Percentiles rank a stretch among this genome's conserved stretches.
Evolutionary conservation across 1,284 basidiomycete species (phyloP).

Genomic region (Schizopora paradoxa): DNA sequence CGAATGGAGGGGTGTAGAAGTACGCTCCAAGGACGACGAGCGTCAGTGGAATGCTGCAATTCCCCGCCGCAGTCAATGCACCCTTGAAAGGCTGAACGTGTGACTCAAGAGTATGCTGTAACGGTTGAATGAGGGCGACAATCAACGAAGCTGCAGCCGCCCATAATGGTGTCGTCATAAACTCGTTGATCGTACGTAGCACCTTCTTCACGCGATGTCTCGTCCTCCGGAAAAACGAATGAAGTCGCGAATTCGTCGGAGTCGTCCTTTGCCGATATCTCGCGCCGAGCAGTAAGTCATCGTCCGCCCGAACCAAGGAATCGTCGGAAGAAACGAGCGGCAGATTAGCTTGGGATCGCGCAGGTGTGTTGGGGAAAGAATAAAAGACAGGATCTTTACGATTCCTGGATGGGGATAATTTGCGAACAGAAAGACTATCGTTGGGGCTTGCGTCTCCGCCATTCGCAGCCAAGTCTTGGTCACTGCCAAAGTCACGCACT

Average conservation of each 20-base stretch:
- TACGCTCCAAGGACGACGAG: slow-evolving; percentile 91
- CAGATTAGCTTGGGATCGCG: background rate
- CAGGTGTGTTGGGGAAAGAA: background rate
- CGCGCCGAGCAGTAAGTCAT: background rate
- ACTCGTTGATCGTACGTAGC: slow-evolving; percentile 52
- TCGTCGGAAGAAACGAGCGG: slow-evolving; percentile 6
- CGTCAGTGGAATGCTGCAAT: slow-evolving; percentile 85
- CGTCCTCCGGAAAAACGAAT: slow-evolving; percentile 29
- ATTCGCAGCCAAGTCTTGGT: too few relatives aligned
- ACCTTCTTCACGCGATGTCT: slow-evolving; percentile 28
- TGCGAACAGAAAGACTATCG: background rate
- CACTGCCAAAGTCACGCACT: too few relatives aligned
- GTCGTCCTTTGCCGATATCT: too few relatives aligned
- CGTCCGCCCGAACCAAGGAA: background rate
- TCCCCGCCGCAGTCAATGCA: slow-evolving; percentile 67
- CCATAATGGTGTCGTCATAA: slow-evolving; percentile 87
- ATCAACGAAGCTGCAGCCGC: slow-evolving; percentile 75
- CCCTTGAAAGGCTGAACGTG: slow-evolving; percentile 67
- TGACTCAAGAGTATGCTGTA: slow-evolving; percentile 64
- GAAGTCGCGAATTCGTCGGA: slow-evolving; percentile 29
- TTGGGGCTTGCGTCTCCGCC: background rate
- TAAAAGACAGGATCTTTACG: too few relatives aligned
- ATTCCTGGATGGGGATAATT: background rate
- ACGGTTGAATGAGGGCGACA: slow-evolving; percentile 73
- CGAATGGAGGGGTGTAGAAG: slow-evolving; percentile 59